Evolutionary conservation across 164 flowering plant genomes (phyloP).

Genomic region (Taxillus chinensis): DNA sequence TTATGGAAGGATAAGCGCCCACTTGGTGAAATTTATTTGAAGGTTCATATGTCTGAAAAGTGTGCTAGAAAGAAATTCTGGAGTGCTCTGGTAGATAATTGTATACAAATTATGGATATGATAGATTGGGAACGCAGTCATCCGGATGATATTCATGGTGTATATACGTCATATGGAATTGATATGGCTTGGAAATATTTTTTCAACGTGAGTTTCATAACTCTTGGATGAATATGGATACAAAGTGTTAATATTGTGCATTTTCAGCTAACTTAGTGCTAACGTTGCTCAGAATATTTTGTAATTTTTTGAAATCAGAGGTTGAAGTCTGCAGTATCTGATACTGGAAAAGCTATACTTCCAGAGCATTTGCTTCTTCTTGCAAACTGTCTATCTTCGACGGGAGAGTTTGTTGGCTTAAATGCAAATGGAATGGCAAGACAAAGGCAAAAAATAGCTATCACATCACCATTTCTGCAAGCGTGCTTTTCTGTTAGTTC

Average conservation of each 20-base stretch:
- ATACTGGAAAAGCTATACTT: conserved; percentile 57
- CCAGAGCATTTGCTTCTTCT: conserved; percentile 61
- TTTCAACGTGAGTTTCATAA: conserved; percentile 35
- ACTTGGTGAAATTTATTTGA: conserved; percentile 63
- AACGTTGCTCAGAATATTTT: neutral
- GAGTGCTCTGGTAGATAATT: conserved; percentile 40
- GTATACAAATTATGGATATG: conserved; percentile 49
- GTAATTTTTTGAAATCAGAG: conserved; percentile 31
- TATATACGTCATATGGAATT: conserved; percentile 51
- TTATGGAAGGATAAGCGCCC: conserved; percentile 50
- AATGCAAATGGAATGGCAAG: conserved; percentile 50
- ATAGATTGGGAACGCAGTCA: conserved; percentile 89
- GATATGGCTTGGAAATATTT: conserved; percentile 59
- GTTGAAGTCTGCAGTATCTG: conserved; percentile 50
- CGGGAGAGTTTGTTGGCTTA: conserved; percentile 80
- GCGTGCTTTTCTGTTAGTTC: conserved; percentile 73
- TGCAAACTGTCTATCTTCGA: conserved; percentile 58
- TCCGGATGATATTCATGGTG: conserved; percentile 57
- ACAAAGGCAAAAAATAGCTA: conserved; percentile 43
- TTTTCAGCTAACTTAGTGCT: neutral
- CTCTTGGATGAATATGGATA: neutral
- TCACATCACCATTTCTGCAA: conserved; percentile 64
- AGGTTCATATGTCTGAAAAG: conserved; percentile 40
- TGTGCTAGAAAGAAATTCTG: conserved; percentile 32
- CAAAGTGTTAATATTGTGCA: neutral